Conservation (phyloP, 345 rosid genomes). For the Corymbia maculata region DNA sequence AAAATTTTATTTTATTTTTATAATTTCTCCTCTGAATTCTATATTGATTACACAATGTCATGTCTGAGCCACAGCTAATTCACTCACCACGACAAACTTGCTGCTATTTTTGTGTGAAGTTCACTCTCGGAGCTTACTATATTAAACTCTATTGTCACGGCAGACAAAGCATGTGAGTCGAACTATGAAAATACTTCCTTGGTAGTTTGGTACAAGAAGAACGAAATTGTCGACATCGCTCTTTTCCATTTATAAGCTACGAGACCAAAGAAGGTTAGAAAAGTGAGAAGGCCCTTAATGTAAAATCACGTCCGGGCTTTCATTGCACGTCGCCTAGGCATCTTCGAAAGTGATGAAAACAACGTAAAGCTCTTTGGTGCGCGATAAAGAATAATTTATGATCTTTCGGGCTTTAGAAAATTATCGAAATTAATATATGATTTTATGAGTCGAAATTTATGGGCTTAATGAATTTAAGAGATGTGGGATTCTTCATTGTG, state of each 20-base stretch:
- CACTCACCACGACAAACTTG: accelerated
- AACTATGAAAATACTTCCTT: background rate
- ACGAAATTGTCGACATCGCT: background rate
- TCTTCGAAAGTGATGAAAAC: background rate
- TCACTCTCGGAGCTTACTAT: background rate
- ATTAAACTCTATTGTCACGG: background rate
- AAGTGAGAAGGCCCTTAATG: background rate
- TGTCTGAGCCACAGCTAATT: background rate
- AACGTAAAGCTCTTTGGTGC: background rate
- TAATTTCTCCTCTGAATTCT: background rate
- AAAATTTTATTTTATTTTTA: background rate
- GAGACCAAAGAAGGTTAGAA: background rate
- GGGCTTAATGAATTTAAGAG: background rate
- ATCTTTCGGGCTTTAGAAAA: background rate
- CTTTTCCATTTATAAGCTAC: background rate
- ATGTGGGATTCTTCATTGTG: background rate
- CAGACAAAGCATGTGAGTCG: background rate
- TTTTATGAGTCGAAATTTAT: background rate
- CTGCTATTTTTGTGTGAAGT: background rate
- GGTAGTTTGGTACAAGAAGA: background rate
- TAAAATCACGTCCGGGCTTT: background rate
- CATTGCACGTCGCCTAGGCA: background rate
- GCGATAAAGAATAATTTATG: background rate
- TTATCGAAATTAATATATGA: background rate
- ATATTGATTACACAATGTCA: background rate